Evolutionary conservation across 805 yeast genomes (phyloP).

Genomic region (Helenozyma rhizophorensis): DNA sequence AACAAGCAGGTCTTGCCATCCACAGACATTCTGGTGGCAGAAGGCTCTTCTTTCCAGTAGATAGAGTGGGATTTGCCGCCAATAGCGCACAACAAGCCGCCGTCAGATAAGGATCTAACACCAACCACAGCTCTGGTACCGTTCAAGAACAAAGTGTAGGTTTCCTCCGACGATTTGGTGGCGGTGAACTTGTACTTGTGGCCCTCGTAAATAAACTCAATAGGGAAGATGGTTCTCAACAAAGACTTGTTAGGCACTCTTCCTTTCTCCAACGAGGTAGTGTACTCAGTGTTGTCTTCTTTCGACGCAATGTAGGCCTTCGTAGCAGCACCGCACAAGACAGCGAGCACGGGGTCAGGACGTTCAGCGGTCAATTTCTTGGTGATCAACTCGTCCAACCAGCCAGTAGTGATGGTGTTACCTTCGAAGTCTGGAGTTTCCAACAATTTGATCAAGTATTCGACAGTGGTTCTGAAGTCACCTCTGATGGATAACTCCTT

Average conservation of each 20-base stretch:
- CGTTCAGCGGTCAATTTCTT: constrained; percentile 94
- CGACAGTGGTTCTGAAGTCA: constrained; percentile 97
- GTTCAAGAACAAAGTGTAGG: constrained; percentile 85
- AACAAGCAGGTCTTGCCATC: constrained; percentile 92
- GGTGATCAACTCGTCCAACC: constrained; percentile 95
- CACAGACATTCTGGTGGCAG: constrained; percentile 90
- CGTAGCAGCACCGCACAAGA: constrained; percentile 97
- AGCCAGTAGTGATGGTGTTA: constrained; percentile 96
- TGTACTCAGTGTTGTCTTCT: constrained; percentile 64
- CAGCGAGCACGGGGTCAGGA: constrained; percentile 88
- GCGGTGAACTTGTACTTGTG: constrained; percentile 91
- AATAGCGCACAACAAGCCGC: constrained; percentile 82
- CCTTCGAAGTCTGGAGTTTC: constrained; percentile 97
- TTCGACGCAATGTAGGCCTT: constrained; percentile 82
- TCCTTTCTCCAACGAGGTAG: constrained; percentile 83
- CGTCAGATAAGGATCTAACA: constrained; percentile 86
- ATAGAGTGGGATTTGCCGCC: constrained; percentile 94
- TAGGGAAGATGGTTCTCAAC: constrained; percentile 82
- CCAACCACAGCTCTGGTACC: constrained; percentile 89
- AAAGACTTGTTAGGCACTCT: constrained; percentile 84
- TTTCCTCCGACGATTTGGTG: constrained; percentile 83
- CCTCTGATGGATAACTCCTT: constrained; percentile 96
- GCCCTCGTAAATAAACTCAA: constrained; percentile 95
- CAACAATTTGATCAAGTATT: constrained; percentile 87
- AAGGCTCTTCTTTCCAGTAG: constrained; percentile 97